phyloP scores from a whole-genome alignment of 495 filamentous ascomycete genomes.

The Rusavskia elegans region DNA sequence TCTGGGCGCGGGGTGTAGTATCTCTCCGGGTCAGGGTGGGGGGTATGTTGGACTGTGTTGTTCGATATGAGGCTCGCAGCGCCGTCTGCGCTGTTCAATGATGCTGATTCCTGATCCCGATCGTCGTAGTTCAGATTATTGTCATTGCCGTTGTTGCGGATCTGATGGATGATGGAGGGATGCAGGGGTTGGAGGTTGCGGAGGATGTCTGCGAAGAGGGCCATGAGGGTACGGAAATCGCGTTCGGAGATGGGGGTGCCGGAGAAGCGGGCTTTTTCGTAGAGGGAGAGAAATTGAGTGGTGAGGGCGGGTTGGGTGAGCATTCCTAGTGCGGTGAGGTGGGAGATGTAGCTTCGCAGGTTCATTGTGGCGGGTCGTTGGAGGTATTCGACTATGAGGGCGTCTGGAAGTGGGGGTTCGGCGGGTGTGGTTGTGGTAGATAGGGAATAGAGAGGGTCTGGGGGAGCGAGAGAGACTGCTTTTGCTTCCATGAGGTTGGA shows the following conservation, averaged over 20 bases:
- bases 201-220: conserved; percentile 69
- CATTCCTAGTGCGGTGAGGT: conserved; percentile 50
- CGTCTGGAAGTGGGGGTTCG: conserved; percentile 29
- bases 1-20: not conserved
- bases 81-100: too few relatives aligned
- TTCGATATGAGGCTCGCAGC: conserved; percentile 1
- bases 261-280: conserved; percentile 77
- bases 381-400: conserved; percentile 50
- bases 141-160: not conserved
- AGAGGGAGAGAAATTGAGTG: conserved; percentile 50
- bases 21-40: conserved; percentile 3
- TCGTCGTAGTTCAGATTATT: not conserved
- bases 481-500: conserved; percentile 88
- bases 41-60: conserved; percentile 7
- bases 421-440: conserved; percentile 21
- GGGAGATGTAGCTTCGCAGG: conserved; percentile 61
- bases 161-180: conserved; percentile 16
- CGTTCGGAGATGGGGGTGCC: conserved; percentile 38
- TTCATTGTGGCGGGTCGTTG: conserved; percentile 59
- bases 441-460: conserved; percentile 27
- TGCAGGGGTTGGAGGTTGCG: conserved; percentile 54
- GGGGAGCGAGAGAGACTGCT: conserved; percentile 66
- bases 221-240: conserved; percentile 73
- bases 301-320: conserved; percentile 40
- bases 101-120: too few relatives aligned